A percentile compares a stretch with the other conserved stretches of the same genome.
Evolutionary conservation across 371 early-diverging fungal species (phyloP).

Genomic region (Mycotypha africana): DNA sequence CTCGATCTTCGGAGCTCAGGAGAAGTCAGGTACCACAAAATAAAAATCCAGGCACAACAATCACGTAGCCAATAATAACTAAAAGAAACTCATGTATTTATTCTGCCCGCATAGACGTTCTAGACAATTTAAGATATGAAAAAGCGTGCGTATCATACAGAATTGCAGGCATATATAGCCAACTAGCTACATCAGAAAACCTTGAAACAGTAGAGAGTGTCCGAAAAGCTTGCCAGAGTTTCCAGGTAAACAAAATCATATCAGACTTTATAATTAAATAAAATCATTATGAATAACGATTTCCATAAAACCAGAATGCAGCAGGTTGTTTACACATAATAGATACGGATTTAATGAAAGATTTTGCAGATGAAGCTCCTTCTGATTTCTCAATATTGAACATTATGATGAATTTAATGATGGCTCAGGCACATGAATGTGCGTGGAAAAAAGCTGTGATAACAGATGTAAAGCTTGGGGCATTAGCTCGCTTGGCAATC

Average conservation of each 20-base stretch:
- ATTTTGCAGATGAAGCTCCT: conserved; percentile 50
- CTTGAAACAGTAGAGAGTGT: conserved; percentile 64
- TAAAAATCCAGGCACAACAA: no score
- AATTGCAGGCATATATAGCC: conserved; percentile 77
- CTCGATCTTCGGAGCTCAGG: conserved; percentile 13
- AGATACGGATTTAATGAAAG: conserved; percentile 45
- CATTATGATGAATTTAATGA: conserved; percentile 66
- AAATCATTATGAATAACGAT: no score
- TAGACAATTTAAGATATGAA: conserved; percentile 70
- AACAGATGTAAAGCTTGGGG: conserved; percentile 71
- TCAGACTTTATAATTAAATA: no score
- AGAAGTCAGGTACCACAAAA: conserved; percentile 9
- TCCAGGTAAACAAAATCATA: no score
- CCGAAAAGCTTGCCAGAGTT: conserved; percentile 67
- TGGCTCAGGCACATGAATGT: conserved; percentile 90
- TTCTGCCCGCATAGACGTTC: conserved; percentile 18
- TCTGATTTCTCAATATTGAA: conserved; percentile 61
- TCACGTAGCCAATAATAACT: conserved; percentile 7
- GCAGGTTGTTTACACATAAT: conserved; percentile 76
- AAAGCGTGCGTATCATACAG: conserved; percentile 80
- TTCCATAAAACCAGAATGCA: no score
- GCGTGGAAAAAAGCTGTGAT: conserved; percentile 76
- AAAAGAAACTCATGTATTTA: background rate
- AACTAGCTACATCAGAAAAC: conserved; percentile 64
- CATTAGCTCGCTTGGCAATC: conserved; percentile 71